These are phyloP conservation scores for Xylaria grammica DNA, from an alignment of 495 filamentous ascomycete genomes.

Conservation along the genomic window DNA sequence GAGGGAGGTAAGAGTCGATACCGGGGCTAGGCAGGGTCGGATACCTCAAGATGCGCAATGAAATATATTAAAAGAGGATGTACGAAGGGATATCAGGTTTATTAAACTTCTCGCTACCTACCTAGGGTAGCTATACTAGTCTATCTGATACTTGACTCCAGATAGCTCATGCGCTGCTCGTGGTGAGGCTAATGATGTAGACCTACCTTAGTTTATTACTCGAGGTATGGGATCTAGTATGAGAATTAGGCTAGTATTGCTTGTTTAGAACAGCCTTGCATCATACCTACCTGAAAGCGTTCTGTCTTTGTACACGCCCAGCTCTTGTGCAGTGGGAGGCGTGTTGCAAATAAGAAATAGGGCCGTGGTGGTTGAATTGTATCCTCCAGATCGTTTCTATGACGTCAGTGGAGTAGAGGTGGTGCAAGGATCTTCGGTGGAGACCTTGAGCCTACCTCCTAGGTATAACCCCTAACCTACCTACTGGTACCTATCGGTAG, in stretches of 20 bases:
- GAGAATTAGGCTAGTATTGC: background rate
- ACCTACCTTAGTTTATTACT: slow-evolving; percentile 1
- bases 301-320: slow-evolving; percentile 13
- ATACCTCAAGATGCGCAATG: background rate
- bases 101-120: slow-evolving; percentile 13
- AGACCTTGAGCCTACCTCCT: background rate
- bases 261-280: slow-evolving; percentile 13
- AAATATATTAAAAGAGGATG: background rate
- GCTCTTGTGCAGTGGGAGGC: background rate
- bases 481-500: too few relatives aligned
- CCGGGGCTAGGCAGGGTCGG: background rate
- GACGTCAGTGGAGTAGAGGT: slow-evolving; percentile 16
- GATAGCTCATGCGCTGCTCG: background rate
- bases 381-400: slow-evolving; percentile 7
- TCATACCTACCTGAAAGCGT: slow-evolving; percentile 12
- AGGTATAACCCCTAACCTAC: too few relatives aligned
- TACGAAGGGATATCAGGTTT: slow-evolving; percentile 1
- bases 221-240: background rate
- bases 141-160: too few relatives aligned
- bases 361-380: background rate
- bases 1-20: background rate
- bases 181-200: slow-evolving; percentile 14
- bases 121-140: too few relatives aligned
- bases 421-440: slow-evolving; percentile 7
- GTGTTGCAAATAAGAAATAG: background rate